Evolutionary conservation across 2,329 filamentous ascomycete genomes (phyloP).

Genomic region (Neobulgaria alba): DNA sequence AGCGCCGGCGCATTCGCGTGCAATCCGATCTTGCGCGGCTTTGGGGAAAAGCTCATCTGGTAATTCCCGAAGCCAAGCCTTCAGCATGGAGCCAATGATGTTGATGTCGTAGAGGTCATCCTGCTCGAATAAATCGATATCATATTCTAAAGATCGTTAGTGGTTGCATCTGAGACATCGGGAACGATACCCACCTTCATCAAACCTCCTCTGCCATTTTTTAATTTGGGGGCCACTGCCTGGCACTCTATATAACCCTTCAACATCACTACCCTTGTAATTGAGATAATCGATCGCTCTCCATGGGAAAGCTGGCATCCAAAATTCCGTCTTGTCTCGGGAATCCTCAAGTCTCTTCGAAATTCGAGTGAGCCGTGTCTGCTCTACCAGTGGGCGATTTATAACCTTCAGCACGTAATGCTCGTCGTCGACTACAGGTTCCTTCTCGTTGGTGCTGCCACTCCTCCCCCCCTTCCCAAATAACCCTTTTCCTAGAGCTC

Average conservation of each 20-base stretch:
- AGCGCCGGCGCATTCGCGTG: slow-evolving; percentile 69
- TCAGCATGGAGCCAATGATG: slow-evolving; percentile 91
- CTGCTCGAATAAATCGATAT: slow-evolving; percentile 85
- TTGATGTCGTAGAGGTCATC: slow-evolving; percentile 91
- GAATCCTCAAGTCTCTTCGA: slow-evolving; percentile 82
- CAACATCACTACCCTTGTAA: slow-evolving; percentile 87
- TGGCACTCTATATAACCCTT: slow-evolving; percentile 86
- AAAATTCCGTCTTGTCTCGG: slow-evolving; percentile 92
- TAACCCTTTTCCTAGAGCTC: slow-evolving; percentile 73
- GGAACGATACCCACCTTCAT: slow-evolving; percentile 51
- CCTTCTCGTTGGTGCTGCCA: slow-evolving; percentile 59
- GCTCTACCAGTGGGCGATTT: slow-evolving; percentile 76
- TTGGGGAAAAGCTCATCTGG: slow-evolving; percentile 92
- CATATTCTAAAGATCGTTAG: slow-evolving; percentile 50
- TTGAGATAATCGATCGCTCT: slow-evolving; percentile 94
- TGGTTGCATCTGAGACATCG: background rate
- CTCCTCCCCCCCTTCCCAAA: slow-evolving; percentile 71
- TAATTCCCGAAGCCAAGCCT: slow-evolving; percentile 90
- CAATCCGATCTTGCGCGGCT: slow-evolving; percentile 68
- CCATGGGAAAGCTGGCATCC: slow-evolving; percentile 97
- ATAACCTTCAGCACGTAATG: slow-evolving; percentile 80
- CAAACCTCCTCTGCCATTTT: slow-evolving; percentile 87
- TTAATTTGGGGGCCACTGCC: slow-evolving; percentile 86
- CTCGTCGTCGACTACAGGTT: slow-evolving; percentile 63
- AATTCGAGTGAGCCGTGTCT: slow-evolving; percentile 84